Conservation (phyloP, 2,329 filamentous ascomycete species). For the Penicillium sp. region DNA sequence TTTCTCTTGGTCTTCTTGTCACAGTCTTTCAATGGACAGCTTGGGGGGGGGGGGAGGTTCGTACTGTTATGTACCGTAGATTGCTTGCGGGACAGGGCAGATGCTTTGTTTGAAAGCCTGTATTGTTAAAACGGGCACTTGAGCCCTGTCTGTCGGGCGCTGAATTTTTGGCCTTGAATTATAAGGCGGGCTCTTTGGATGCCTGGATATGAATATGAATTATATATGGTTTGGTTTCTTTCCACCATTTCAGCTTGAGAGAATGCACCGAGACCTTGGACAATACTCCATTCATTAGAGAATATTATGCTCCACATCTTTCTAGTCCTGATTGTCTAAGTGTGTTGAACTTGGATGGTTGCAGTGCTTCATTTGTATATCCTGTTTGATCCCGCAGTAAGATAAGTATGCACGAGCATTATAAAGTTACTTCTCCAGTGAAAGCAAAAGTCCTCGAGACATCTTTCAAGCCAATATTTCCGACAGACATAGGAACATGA, state of each 20-base stretch:
- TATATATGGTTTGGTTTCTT: neutral
- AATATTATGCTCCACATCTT: too few species aligned
- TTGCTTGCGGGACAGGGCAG: slow-evolving; percentile 4
- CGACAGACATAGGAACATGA: too few species aligned
- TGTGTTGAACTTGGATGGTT: too few species aligned
- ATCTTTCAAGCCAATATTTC: too few species aligned
- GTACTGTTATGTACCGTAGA: slow-evolving; percentile 2
- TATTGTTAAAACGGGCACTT: neutral
- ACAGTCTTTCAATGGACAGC: neutral
- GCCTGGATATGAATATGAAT: neutral
- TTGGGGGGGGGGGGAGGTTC: neutral
- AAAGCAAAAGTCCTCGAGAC: too few species aligned
- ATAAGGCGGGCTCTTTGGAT: neutral
- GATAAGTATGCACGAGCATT: too few species aligned
- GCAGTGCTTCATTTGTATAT: too few species aligned
- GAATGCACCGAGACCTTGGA: neutral
- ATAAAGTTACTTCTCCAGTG: too few species aligned
- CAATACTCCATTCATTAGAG: neutral
- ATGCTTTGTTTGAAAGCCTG: neutral
- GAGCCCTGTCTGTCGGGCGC: neutral
- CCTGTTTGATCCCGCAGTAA: too few species aligned
- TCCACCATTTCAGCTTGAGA: neutral
- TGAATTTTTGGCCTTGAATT: neutral
- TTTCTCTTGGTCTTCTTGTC: neutral
- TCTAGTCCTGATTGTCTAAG: neutral